Conservation (phyloP, 306 rosid genomes). For the Dryas octopetala region DNA sequence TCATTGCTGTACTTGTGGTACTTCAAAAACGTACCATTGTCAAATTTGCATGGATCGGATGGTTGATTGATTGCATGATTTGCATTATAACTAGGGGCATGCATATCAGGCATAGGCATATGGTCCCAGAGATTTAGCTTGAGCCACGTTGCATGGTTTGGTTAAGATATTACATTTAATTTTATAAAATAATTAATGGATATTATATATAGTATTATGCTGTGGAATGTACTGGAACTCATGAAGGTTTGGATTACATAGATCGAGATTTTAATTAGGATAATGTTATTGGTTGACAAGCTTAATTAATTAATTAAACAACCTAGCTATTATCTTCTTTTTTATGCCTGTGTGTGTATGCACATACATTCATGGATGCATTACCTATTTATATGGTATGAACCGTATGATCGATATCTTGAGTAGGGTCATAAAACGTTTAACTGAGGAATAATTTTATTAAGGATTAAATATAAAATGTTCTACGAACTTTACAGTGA, state of each 20-base stretch:
- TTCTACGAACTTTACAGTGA: too few relatives aligned
- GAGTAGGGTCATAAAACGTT: too few relatives aligned
- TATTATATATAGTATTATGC: too few relatives aligned
- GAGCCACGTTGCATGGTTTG: constrained; percentile 33
- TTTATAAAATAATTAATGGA: too few relatives aligned
- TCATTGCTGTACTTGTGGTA: constrained; percentile 59
- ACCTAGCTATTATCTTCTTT: neutral
- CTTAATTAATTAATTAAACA: constrained; percentile 14
- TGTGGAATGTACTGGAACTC: constrained; percentile 26
- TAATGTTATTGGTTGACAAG: constrained; percentile 13
- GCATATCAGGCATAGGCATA: neutral
- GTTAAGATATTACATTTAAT: neutral
- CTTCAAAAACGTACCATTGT: constrained; percentile 49
- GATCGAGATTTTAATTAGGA: constrained; percentile 3
- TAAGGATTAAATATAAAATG: too few relatives aligned
- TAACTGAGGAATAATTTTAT: too few relatives aligned
- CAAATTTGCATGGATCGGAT: constrained; percentile 21
- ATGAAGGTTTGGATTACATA: constrained; percentile 28
- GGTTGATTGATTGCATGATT: constrained; percentile 26
- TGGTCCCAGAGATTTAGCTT: constrained; percentile 1
- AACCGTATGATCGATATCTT: too few relatives aligned
- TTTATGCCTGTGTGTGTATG: too few relatives aligned
- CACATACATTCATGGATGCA: too few relatives aligned
- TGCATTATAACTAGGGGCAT: too few relatives aligned
- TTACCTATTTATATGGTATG: too few relatives aligned